A percentile compares a stretch with the other conserved stretches of the same genome.
Conservation (phyloP, 768 basidiomycete genomes). For the Pluteus cervinus region DNA sequence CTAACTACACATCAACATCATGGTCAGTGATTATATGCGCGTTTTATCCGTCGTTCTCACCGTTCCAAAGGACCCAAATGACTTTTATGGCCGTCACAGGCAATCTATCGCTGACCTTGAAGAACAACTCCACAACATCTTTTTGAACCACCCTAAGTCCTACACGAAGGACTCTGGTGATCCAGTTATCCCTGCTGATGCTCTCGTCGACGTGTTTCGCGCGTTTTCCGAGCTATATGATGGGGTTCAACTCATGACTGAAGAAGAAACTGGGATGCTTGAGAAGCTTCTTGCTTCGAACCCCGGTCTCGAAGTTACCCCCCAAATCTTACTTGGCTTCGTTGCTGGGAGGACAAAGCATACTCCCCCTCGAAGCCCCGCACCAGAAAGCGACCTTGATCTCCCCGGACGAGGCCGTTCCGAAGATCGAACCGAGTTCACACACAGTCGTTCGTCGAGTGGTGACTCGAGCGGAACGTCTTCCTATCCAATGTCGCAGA, state of each 20-base stretch:
- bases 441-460: constrained; percentile 46
- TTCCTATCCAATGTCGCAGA: constrained; percentile 26
- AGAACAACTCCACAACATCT: constrained; percentile 60
- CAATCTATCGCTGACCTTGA: constrained; percentile 71
- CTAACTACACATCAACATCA: too few species aligned
- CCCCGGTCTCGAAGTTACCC: constrained; percentile 64
- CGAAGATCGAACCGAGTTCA: constrained; percentile 21
- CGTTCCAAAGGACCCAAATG: too few species aligned
- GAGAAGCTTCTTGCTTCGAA: constrained; percentile 49
- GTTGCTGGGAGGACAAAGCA: constrained; percentile 56
- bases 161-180: constrained; percentile 53
- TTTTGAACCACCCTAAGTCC: constrained; percentile 57
- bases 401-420: constrained; percentile 32
- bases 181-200: constrained; percentile 62
- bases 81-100: too few species aligned
- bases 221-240: constrained; percentile 55
- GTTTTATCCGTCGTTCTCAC: too few species aligned
- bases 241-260: constrained; percentile 57
- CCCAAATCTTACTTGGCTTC: constrained; percentile 55
- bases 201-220: constrained; percentile 65
- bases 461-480: constrained; percentile 43
- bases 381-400: constrained; percentile 26
- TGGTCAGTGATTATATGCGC: too few species aligned
- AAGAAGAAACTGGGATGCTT: constrained; percentile 58
- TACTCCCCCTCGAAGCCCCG: constrained; percentile 36